Evolutionary conservation across 1,139 yeast genomes (phyloP), one percentile per base, ranked within the genome.

Genomic region (Debaryomyces sp.): DNA sequence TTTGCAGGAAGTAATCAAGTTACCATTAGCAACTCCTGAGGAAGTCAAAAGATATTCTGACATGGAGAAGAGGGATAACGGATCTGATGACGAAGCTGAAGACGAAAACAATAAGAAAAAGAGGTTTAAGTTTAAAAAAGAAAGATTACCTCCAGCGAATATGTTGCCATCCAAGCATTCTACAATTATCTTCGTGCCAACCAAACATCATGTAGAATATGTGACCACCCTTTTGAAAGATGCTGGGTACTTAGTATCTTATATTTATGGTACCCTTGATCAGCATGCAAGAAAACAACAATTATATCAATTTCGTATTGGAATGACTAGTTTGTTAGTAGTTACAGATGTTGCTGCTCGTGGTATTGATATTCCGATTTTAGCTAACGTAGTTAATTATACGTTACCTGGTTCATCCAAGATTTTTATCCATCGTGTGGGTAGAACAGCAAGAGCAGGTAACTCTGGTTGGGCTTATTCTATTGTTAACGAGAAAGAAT

Each of bases 401-500:
- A 84, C 96, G 0, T 75, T 94, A 50, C 99, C 99, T 5, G 87
- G 92, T 0, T 87, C 96, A 2, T 91, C 97, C 4, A 94, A 95
- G 66, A 88, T 92, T 50, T 95, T 94, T 67, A 83, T 94, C 48
- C 99, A 94, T 70, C 84, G 99, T 71, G 99, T 95, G 46, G 99
- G 99, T 68, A 85, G 99, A 79, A 94, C 99, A 41, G 99, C 99
- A 12, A 87, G 99, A 79, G 99, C 99, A 9, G 99, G 99, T 65
- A 87, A 91, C 62, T 84, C 82, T 57, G 99, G 99, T 63, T 92
- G 98, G 96, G 99, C 99, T 0, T 95, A 89, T 64, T 87, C 97
- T 1, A 82, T 95, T 49, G 87, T 92, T 3, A 80, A 85, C 51
- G 97, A 91, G 56, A 79, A 81, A 52, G 99, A 95, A 64, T 70